phyloP scores from a whole-genome alignment of 163 green algal species.

The Coccomyxa subellipsoidea region DNA sequence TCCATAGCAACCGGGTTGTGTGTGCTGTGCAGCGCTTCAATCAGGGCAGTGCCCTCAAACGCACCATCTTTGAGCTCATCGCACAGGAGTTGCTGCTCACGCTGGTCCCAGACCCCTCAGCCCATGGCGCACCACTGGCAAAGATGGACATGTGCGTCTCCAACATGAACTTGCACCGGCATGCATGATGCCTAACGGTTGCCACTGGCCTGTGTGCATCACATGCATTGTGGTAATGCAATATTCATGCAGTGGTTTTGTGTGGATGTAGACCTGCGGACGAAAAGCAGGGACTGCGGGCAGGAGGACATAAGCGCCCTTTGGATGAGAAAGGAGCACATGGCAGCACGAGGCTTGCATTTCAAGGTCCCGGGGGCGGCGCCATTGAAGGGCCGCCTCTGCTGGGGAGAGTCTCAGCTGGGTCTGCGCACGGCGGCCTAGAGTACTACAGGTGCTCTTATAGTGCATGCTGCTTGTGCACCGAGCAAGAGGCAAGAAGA shows the following conservation, averaged over 20 bases:
- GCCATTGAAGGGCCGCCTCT: constrained; percentile 17
- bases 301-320: background rate
- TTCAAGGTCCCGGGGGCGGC: constrained; percentile 2
- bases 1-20: background rate
- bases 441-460: constrained; percentile 22
- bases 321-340: background rate
- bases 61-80: constrained; percentile 88
- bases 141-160: background rate
- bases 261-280: background rate
- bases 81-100: constrained; percentile 76
- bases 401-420: background rate
- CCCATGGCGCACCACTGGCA: background rate
- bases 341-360: background rate
- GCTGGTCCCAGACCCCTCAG: background rate
- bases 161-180: background rate
- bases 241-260: too few species aligned
- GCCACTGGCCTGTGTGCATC: too few species aligned
- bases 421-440: constrained; percentile 29
- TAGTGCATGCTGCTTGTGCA: background rate
- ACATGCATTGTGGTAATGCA: too few species aligned
- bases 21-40: constrained; percentile 60
- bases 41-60: constrained; percentile 69
- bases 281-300: background rate
- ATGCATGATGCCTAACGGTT: too few species aligned
- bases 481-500: background rate